A percentile compares a stretch with the other conserved stretches of the same genome.
phyloP scores from a whole-genome alignment of 371 early-diverging fungal genomes.

The Mucor saturninus region DNA sequence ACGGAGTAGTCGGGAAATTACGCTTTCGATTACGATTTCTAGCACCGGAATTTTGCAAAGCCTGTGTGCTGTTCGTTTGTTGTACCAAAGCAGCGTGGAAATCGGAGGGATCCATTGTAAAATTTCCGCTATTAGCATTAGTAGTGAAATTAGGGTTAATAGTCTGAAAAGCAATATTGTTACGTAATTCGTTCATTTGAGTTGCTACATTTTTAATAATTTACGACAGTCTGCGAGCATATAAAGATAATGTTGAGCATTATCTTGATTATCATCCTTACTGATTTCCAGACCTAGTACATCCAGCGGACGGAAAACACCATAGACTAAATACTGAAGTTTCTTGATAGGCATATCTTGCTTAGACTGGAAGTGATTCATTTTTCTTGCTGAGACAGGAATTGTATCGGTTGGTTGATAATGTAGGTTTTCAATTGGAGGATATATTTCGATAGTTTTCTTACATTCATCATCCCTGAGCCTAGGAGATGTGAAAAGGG shows the following conservation, averaged over 20 bases:
- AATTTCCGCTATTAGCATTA: too few species aligned
- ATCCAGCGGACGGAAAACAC: too few species aligned
- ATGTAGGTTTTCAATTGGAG: background rate
- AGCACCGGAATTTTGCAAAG: background rate
- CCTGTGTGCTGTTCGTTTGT: background rate
- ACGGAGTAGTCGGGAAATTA: background rate
- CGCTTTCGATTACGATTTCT: background rate
- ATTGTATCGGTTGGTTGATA: constrained; percentile 11
- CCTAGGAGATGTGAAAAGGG: background rate
- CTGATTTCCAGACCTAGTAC: too few species aligned
- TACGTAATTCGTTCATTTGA: too few species aligned
- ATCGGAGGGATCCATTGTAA: background rate
- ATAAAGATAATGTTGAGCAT: too few species aligned
- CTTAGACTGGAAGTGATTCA: background rate
- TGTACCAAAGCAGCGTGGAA: background rate
- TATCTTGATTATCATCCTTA: too few species aligned
- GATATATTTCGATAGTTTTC: constrained; percentile 17
- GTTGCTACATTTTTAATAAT: too few species aligned
- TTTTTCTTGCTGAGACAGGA: constrained; percentile 11
- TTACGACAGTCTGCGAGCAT: too few species aligned
- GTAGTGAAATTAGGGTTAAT: too few species aligned
- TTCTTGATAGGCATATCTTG: constrained; percentile 14
- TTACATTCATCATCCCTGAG: constrained; percentile 15
- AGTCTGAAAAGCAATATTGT: too few species aligned
- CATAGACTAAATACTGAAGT: constrained; percentile 1